Conservation (phyloP, 2,329 filamentous ascomycete genomes). For the Rutstroemia sp. region DNA sequence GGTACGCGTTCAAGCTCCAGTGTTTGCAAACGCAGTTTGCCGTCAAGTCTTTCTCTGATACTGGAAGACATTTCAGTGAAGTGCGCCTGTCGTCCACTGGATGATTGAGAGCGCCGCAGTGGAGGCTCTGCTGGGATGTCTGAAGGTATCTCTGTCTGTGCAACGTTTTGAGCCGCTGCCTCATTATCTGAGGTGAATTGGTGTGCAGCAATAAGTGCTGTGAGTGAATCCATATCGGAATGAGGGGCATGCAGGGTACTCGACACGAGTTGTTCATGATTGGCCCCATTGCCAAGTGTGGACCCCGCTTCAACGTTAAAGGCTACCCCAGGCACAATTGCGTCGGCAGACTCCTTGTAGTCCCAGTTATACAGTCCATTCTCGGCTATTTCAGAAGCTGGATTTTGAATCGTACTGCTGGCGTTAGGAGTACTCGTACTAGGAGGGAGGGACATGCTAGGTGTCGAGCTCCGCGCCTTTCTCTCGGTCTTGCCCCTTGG, state of each 20-base stretch:
- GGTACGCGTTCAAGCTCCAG: constrained; percentile 70
- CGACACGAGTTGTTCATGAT: background rate
- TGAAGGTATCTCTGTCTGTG: background rate
- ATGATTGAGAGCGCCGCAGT: constrained; percentile 21
- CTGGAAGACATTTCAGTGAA: constrained; percentile 19
- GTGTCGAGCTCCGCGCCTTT: constrained; percentile 11
- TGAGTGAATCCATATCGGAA: constrained; percentile 24
- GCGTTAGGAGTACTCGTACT: background rate
- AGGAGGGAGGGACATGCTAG: background rate
- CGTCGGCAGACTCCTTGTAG: constrained; percentile 10
- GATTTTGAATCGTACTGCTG: background rate
- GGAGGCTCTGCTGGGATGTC: constrained; percentile 14
- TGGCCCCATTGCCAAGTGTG: constrained; percentile 7
- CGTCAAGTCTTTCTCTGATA: constrained; percentile 39
- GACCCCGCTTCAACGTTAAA: constrained; percentile 15
- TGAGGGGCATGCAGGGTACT: constrained; percentile 13
- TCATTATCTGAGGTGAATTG: constrained; percentile 11
- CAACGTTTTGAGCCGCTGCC: background rate
- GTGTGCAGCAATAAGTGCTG: constrained; percentile 23
- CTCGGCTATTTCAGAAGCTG: background rate
- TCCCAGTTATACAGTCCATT: background rate
- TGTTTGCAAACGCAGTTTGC: constrained; percentile 58
- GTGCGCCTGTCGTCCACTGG: constrained; percentile 19
- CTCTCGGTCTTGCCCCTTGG: constrained; percentile 21
- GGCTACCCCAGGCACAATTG: constrained; percentile 10